Percentiles rank a stretch among this genome's conserved stretches.
phyloP scores from a whole-genome alignment of 768 basidiomycete genomes.

The Suillus lakei region DNA sequence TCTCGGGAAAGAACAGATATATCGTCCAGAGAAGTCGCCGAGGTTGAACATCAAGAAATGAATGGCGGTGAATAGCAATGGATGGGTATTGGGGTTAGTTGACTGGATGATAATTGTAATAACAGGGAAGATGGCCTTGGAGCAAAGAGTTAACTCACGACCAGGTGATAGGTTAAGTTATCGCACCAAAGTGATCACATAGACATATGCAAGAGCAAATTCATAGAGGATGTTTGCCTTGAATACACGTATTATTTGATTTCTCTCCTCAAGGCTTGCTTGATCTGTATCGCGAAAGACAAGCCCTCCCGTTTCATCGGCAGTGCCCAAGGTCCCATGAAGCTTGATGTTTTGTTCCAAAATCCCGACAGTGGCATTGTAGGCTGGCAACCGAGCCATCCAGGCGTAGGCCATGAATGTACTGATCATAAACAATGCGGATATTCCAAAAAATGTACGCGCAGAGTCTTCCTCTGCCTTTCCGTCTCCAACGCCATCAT shows the following conservation, averaged over 20 bases:
- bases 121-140: constrained; percentile 83
- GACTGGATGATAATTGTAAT: constrained; percentile 80
- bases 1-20: constrained; percentile 64
- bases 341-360: constrained; percentile 44
- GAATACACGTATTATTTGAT: constrained; percentile 56
- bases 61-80: constrained; percentile 76
- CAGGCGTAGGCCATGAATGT: constrained; percentile 57
- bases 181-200: constrained; percentile 78
- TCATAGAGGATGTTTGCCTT: constrained; percentile 73
- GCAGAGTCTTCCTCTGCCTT: constrained; percentile 69
- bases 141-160: constrained; percentile 13
- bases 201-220: constrained; percentile 75
- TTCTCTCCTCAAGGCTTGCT: constrained; percentile 39
- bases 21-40: constrained; percentile 76
- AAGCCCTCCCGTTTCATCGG: constrained; percentile 41
- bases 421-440: constrained; percentile 64
- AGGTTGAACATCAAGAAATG: constrained; percentile 82
- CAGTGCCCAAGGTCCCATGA: constrained; percentile 20
- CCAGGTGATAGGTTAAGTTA: neutral
- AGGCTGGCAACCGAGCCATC: constrained; percentile 63
- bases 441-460: constrained; percentile 72
- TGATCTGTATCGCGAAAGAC: constrained; percentile 35
- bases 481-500: constrained; percentile 33
- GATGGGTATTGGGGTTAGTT: constrained; percentile 67
- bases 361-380: constrained; percentile 54